Evolutionary conservation across 192 early-diverging fungal genomes (phyloP), one percentile per base, ranked within the genome.

Genomic region (Coemansia sp.): DNA sequence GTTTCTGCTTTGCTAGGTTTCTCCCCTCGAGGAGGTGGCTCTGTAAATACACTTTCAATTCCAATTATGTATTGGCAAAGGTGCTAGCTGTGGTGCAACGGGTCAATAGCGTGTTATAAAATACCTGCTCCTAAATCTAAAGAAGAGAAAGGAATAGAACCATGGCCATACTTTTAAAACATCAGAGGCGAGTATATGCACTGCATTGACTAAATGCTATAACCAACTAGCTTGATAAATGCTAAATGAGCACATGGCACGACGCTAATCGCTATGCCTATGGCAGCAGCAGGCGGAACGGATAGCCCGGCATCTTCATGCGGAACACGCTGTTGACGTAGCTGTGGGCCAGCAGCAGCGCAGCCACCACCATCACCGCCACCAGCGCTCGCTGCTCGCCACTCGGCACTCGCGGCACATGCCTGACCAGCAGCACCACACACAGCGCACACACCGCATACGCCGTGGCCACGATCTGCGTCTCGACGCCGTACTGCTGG

Each of bases 321-420:
- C 79, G 71, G 71, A 82, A 82, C 29, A 82, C 74, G 54, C 71
- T 77, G 71, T 76, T 76, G 57, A 82, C 50, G 53, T 76, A 82
- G 65, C 79, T 82, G 63, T 65, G 76, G 23, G 62, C 62, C 51
- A 74, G 35, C 48, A 82, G 45, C 35, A 82, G 70, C 39, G 63
- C 64, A 5, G 65, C 54, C 13, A 69, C 54, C 59, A 70, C 68
- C 60, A 70, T 51, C 50, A 82, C 55, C n/a, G 71, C 73, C 32
- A 73, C 65, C 57, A 76, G 71, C 6, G 63, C 73, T 57, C 79
- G 69, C 57, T 73, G 73, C 13, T 82, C 74, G 48, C 48, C 35
- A 54, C 61, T 61, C 18, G 62, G 57, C 48, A 82, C 69, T 18
- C 41, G 72, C 29, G 74, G 79, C 26, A 69, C 71, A 48, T 77